Base-by-base conservation (phyloP, 2,329 filamentous ascomycete species). In the Trichoderma asperellum region DNA sequence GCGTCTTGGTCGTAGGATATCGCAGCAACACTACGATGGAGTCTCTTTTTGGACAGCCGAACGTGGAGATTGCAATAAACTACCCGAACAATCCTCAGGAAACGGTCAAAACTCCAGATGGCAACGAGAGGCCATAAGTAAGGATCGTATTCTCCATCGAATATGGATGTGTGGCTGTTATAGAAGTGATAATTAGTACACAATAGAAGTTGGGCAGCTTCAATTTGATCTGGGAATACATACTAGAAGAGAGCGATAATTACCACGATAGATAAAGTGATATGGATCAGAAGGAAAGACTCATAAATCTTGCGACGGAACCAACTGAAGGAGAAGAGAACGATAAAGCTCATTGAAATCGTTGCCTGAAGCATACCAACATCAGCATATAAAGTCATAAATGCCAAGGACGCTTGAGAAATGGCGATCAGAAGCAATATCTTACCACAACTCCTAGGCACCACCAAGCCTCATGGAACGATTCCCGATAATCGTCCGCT, bases 61-160 rank as follows among this genome's bases (percentile, higher is more conserved):
- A 65, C 35, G 12, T 65, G 62, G 6, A 65, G 35, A 24, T 65
- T 65, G 52, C 56, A 75, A 73, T 7, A 77, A 27, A 53, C 77
- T 75, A n/a, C 83, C 81, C 4, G 77, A 62, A 29, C 81, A 49
- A 65, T 65, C 7, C 85, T 82, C 4, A 84, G 69, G 16, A 82
- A 32, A 6, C 84, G 81, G 62, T 86, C 84, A 6, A 80, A 74
- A 18, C 76, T 58, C 84, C 84, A 86, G 62, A 85, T 76, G 11
- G 74, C 74, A 14, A 81, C 76, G 53, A 80, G 82, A 2, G 81
- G 77, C 79, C 82, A 86, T 60, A 61, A 35, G 60, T 72, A 74
- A 18, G 71, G 60, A 14, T 58, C 40, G 40, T 73, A 73, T 6
- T 63, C 40, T 4, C 72, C 72, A 16, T 49, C 55, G 32, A 73